Evolutionary conservation across 2,329 filamentous ascomycete genomes (phyloP).

Genomic region (Clonostachys solani): DNA sequence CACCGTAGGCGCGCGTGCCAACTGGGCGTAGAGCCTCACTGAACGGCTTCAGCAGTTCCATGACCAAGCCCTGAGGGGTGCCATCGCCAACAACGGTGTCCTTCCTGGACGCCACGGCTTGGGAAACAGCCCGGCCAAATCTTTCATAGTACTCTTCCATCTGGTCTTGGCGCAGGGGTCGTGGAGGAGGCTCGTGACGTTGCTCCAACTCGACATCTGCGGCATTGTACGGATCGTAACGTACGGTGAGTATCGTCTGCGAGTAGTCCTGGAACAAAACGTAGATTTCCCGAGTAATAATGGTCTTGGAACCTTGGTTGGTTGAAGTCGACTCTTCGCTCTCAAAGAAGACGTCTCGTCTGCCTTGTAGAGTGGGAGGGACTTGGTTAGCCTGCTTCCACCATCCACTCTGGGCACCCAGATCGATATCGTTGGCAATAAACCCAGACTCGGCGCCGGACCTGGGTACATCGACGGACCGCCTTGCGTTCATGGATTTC

Average conservation of each 20-base stretch:
- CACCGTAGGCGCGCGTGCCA: constrained; percentile 85
- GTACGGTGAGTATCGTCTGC: constrained; percentile 81
- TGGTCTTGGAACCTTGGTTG: constrained; percentile 65
- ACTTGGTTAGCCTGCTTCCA: constrained; percentile 79
- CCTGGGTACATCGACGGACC: constrained; percentile 72
- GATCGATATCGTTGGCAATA: constrained; percentile 83
- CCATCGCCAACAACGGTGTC: constrained; percentile 82
- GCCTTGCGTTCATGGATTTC: constrained; percentile 34
- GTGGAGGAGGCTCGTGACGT: constrained; percentile 79
- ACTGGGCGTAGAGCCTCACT: constrained; percentile 74
- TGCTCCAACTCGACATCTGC: constrained; percentile 75
- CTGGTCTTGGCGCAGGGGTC: constrained; percentile 82
- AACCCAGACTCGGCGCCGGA: constrained; percentile 75
- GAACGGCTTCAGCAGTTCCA: constrained; percentile 72
- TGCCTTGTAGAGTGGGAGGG: constrained; percentile 76
- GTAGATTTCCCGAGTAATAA: constrained; percentile 75
- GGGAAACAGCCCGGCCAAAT: constrained; percentile 75
- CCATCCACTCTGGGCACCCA: constrained; percentile 73
- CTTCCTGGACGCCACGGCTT: constrained; percentile 67
- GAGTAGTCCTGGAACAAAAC: constrained; percentile 96
- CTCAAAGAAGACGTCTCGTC: constrained; percentile 80
- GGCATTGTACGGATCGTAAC: constrained; percentile 72
- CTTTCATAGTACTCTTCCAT: constrained; percentile 80
- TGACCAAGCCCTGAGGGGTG: constrained; percentile 70
- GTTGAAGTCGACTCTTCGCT: constrained; percentile 71